Evolutionary conservation across 2,329 filamentous ascomycete genomes (phyloP), one percentile per base, ranked within the genome.

Genomic region (Nannizziopsis arthrosporioides): DNA sequence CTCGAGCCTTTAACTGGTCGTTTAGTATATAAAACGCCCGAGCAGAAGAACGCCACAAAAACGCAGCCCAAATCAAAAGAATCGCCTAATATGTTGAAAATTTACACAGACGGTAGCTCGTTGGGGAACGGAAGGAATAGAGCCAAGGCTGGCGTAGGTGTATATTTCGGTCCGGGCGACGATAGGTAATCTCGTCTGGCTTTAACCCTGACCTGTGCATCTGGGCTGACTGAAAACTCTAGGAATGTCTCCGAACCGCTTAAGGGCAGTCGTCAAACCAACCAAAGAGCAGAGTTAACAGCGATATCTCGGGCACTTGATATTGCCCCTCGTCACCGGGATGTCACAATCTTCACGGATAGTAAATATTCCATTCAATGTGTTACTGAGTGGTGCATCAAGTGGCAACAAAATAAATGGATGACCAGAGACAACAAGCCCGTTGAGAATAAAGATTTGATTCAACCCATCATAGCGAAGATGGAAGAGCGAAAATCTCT

Each of bases 251-350:
- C 85, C 10, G 88, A 93, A 65, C 79, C 81, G 3, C 76, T 95
- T 2, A 67, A 73, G 44, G 87, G 87, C 44, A 71, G 75, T 12
- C 73, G 74, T 8, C 92, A 96, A 67, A 96, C 92, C 0, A 98
- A 98, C 63, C 87, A 96, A 64, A 84, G 92, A 2, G 92, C 90
- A n/a, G 92, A 98, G 68, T 73, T 98, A 50, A 89, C 85, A 18
- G 92, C 88, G 6, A 83, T 96, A 53, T 72, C 85, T 27, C 83
- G 89, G 49, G 89, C 89, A 0, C 73, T 96, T 17, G 80, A 95
- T 59, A 77, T 82, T 40, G 80, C 82, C 1, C 81, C 85, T 0
- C 67, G 76, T 12, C 73, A 81, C 50, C 75, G 84, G 49, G 73
- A 80, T 51, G 76, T 93, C 10, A 75, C 81, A 49, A 93, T 98